phyloP scores from a whole-genome alignment of 2,329 filamentous ascomycete genomes.

The Stachybotrys elegans region DNA sequence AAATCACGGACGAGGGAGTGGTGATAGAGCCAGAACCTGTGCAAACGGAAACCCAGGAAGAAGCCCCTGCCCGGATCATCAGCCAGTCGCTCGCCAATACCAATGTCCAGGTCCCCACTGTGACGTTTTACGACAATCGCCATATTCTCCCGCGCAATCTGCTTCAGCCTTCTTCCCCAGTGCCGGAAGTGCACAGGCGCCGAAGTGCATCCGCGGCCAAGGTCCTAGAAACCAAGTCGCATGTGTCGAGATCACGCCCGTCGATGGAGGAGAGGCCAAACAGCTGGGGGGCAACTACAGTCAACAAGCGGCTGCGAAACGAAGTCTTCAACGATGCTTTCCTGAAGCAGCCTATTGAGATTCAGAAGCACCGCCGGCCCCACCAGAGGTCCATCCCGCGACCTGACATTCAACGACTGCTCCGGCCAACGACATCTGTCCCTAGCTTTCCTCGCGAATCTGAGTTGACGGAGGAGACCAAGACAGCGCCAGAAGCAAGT shows the following conservation, averaged over 20 bases:
- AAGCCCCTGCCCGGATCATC: constrained; percentile 36
- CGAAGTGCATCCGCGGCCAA: constrained; percentile 26
- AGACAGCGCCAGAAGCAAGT: not conserved
- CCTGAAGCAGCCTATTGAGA: constrained; percentile 74
- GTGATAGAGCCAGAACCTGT: not conserved
- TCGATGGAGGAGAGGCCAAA: constrained; percentile 52
- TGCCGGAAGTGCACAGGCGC: constrained; percentile 24
- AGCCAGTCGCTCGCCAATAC: constrained; percentile 71
- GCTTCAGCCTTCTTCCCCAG: constrained; percentile 55
- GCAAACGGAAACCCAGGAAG: constrained; percentile 7
- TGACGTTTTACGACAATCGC: constrained; percentile 89
- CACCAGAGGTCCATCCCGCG: constrained; percentile 62
- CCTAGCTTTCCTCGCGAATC: constrained; percentile 25
- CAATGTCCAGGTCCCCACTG: constrained; percentile 70
- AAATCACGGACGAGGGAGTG: constrained; percentile 5
- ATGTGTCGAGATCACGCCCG: constrained; percentile 20
- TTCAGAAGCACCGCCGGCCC: constrained; percentile 70
- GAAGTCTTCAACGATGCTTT: constrained; percentile 93
- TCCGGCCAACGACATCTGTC: constrained; percentile 42
- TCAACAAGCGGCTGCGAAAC: constrained; percentile 82
- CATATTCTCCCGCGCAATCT: constrained; percentile 87
- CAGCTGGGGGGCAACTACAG: constrained; percentile 85
- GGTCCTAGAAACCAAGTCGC: not conserved
- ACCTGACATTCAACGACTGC: constrained; percentile 38
- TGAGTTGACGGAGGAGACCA: constrained; percentile 2